These are phyloP conservation scores for Diaporthe caulivora DNA, from an alignment of 2,329 filamentous ascomycete species.

Conservation along the genomic window DNA sequence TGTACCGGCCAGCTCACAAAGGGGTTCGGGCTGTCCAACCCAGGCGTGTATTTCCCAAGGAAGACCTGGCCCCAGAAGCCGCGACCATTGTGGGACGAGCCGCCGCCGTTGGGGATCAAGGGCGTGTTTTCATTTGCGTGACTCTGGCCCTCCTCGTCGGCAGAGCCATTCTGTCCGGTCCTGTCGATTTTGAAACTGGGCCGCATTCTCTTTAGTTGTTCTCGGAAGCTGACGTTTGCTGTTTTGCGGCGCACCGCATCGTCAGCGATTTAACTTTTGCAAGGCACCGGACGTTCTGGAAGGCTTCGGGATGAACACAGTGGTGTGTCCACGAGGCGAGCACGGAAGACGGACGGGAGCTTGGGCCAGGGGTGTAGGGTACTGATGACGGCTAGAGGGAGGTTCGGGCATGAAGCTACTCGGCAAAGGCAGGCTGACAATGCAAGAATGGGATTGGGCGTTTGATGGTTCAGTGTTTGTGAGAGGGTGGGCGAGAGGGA, in stretches of 20 bases:
- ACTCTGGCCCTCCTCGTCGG: slow-evolving; percentile 1
- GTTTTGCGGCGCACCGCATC: slow-evolving; percentile 34
- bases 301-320: neutral
- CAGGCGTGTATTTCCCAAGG: slow-evolving; percentile 65
- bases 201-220: slow-evolving; percentile 34
- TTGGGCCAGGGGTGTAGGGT: slow-evolving; percentile 17
- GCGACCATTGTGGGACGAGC: slow-evolving; percentile 38
- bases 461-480: slow-evolving; percentile 2
- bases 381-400: slow-evolving; percentile 14
- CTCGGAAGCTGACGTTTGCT: slow-evolving; percentile 38
- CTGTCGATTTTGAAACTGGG: slow-evolving; percentile 24
- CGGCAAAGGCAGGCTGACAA: neutral
- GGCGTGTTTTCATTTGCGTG: slow-evolving; percentile 54
- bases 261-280: slow-evolving; percentile 34
- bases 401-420: slow-evolving; percentile 14
- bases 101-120: slow-evolving; percentile 50
- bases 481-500: slow-evolving; percentile 22
- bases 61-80: slow-evolving; percentile 55
- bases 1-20: slow-evolving; percentile 61
- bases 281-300: neutral
- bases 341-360: neutral
- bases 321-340: neutral
- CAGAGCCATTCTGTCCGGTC: slow-evolving; percentile 12
- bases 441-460: slow-evolving; percentile 23
- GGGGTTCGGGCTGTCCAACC: slow-evolving; percentile 61